A percentile compares a stretch with the other conserved stretches of the same genome.
Evolutionary conservation across 495 filamentous ascomycete species (phyloP).

Genomic region (Apodospora peruviana): DNA sequence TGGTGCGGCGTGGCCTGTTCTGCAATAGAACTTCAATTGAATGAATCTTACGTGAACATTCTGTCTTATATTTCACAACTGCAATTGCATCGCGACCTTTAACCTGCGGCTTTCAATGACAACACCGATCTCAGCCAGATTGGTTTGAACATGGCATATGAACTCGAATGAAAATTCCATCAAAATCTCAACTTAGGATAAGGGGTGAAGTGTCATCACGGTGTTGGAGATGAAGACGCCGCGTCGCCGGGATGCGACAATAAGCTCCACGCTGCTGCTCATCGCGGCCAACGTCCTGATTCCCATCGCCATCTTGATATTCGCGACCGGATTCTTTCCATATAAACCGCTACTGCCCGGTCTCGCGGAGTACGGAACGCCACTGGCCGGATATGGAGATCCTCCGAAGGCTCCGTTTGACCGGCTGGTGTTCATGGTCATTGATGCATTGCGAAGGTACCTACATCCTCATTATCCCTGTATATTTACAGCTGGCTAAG

Average conservation of each 20-base stretch:
- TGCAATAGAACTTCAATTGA: too few relatives aligned
- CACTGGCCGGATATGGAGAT: conserved; percentile 35
- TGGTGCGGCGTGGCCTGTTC: too few relatives aligned
- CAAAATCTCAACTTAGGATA: too few relatives aligned
- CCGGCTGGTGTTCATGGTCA: conserved; percentile 92
- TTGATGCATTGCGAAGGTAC: conserved; percentile 89
- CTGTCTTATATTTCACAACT: too few relatives aligned
- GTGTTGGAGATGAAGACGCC: conserved; percentile 25
- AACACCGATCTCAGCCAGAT: too few relatives aligned
- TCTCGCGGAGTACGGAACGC: conserved; percentile 58
- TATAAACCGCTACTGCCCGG: conserved; percentile 92
- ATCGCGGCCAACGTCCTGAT: conserved; percentile 70
- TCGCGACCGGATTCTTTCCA: conserved; percentile 93
- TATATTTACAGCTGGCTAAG: too few relatives aligned
- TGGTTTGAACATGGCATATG: too few relatives aligned
- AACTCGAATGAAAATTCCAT: too few relatives aligned
- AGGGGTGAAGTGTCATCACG: not conserved
- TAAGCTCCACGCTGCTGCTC: conserved; percentile 38
- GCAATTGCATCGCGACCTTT: too few relatives aligned
- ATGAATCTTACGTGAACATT: too few relatives aligned
- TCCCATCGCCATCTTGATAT: conserved; percentile 69
- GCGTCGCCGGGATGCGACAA: conserved; percentile 2
- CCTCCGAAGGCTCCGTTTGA: conserved; percentile 67
- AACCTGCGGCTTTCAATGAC: too few relatives aligned
- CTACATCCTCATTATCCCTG: not conserved